phyloP scores from a whole-genome alignment of 2,329 filamentous ascomycete genomes.

The Sclerotinia subarctica region DNA sequence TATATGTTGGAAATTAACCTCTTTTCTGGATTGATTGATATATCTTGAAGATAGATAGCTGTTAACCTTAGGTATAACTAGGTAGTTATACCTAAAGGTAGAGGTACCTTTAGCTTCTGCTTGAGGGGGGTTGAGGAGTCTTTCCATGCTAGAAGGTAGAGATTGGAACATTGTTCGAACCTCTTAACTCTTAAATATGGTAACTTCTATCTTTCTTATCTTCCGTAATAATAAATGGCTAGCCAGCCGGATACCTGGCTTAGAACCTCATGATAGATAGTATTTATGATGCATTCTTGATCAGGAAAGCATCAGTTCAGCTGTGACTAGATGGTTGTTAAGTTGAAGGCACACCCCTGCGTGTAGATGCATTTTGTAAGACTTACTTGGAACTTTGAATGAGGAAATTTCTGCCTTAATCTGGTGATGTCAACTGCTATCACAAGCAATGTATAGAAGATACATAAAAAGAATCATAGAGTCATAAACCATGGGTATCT shows the following conservation, averaged over 20 bases:
- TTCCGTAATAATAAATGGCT: neutral
- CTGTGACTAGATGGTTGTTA: neutral
- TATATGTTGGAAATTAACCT: too few species aligned
- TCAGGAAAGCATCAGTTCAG: too few species aligned
- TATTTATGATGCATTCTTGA: too few species aligned
- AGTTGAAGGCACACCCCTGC: neutral
- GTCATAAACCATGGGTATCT: neutral
- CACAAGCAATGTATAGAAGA: neutral
- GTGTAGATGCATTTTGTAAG: neutral
- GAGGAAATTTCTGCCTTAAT: neutral
- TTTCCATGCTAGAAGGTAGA: too few species aligned
- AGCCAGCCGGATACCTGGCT: neutral
- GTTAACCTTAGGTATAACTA: too few species aligned
- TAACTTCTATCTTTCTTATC: neutral
- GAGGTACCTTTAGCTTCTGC: too few species aligned
- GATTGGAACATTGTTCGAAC: too few species aligned
- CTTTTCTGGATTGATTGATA: too few species aligned
- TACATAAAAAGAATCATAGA: neutral
- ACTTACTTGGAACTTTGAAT: neutral
- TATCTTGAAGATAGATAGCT: too few species aligned
- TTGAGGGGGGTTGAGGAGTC: too few species aligned
- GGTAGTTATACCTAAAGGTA: too few species aligned
- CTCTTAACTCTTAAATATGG: too few species aligned
- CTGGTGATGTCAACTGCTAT: neutral
- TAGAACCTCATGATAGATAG: neutral